Conservation (phyloP, 495 filamentous ascomycete genomes). For the Penicillium daleae region DNA sequence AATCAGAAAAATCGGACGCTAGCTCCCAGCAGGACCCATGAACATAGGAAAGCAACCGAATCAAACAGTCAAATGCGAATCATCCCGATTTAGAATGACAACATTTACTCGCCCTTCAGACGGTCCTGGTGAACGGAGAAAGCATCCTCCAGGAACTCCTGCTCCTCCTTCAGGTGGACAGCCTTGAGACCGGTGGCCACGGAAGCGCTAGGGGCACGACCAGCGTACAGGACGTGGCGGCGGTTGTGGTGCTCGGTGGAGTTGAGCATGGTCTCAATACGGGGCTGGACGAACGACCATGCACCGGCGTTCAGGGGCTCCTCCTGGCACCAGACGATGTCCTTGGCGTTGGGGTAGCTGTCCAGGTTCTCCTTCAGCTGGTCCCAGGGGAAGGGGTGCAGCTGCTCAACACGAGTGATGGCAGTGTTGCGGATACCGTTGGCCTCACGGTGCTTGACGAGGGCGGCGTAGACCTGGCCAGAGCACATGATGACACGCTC, state of each 20-base stretch:
- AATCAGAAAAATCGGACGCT: conserved; percentile 35
- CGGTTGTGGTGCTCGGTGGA: conserved; percentile 85
- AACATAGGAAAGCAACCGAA: conserved; percentile 30
- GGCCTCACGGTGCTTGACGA: conserved; percentile 86
- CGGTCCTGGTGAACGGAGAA: conserved; percentile 63
- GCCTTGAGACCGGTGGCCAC: conserved; percentile 93
- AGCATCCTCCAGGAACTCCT: conserved; percentile 81
- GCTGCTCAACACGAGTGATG: conserved; percentile 94
- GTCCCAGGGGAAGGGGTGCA: conserved; percentile 98
- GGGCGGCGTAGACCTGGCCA: conserved; percentile 89
- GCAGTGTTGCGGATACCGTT: conserved; percentile 85
- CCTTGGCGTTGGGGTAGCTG: conserved; percentile 92
- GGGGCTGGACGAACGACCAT: conserved; percentile 93
- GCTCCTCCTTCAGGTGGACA: conserved; percentile 89
- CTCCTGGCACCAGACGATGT: conserved; percentile 95
- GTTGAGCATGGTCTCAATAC: conserved; percentile 95
- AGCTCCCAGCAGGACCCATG: conserved; percentile 35
- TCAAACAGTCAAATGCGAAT: conserved; percentile 20
- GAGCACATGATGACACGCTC: conserved; percentile 93
- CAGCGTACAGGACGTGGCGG: conserved; percentile 96
- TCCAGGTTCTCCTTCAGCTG: conserved; percentile 95
- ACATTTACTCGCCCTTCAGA: conserved; percentile 57
- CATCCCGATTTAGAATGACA: conserved; percentile 8
- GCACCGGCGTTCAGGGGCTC: conserved; percentile 96
- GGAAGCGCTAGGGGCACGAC: conserved; percentile 83